Conservation (phyloP, 148 eudicot genomes). For the Cornus kousa region DNA sequence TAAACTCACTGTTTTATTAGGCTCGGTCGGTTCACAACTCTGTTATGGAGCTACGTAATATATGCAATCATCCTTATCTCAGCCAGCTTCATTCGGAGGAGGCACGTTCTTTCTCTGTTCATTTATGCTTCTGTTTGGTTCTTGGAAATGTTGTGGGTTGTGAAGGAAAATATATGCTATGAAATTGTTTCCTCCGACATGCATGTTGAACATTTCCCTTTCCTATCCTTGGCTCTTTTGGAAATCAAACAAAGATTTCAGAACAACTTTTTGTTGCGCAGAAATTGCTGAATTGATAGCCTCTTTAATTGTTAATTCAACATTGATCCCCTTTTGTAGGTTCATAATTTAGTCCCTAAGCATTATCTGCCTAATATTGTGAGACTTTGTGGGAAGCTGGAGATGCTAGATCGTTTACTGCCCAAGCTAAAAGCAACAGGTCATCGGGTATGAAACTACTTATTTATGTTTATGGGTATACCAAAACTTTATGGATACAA, state of each 20-base stretch:
- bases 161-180: conserved; percentile 3
- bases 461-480: conserved; percentile 4
- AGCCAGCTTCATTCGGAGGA: conserved; percentile 92
- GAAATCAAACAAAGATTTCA: neutral
- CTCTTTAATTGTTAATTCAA: neutral
- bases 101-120: conserved; percentile 37
- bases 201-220: conserved; percentile 3
- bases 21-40: conserved; percentile 93
- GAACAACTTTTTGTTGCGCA: conserved; percentile 6
- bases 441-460: conserved; percentile 72
- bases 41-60: conserved; percentile 98
- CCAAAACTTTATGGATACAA: neutral
- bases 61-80: conserved; percentile 98
- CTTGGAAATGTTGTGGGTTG: neutral
- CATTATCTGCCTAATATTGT: conserved; percentile 87
- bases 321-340: conserved; percentile 39
- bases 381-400: conserved; percentile 96
- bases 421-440: conserved; percentile 96
- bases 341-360: conserved; percentile 69
- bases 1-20: conserved; percentile 33
- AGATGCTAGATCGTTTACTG: conserved; percentile 91
- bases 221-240: conserved; percentile 2
- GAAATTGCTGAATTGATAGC: neutral
- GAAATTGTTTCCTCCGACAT: neutral
- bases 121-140: conserved; percentile 8